Conservation (phyloP, 2,329 filamentous ascomycete genomes). For the Trichoderma gracile region DNA sequence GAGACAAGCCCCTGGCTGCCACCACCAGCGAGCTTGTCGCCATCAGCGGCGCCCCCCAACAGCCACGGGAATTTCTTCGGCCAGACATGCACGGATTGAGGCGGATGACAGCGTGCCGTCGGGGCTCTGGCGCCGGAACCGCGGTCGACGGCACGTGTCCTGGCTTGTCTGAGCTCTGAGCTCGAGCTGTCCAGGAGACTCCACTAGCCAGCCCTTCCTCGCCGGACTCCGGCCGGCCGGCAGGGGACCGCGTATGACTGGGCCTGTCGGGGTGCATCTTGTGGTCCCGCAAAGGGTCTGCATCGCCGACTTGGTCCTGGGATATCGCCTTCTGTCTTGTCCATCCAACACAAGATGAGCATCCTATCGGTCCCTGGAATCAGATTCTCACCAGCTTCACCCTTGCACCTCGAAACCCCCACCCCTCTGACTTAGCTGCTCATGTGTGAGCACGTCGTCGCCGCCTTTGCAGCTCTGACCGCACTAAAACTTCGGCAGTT, state of each 20-base stretch:
- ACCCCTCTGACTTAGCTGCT: not conserved
- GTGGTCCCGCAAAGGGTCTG: conserved; percentile 9
- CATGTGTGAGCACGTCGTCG: conserved; percentile 8
- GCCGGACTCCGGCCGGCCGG: conserved; percentile 17
- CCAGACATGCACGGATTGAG: conserved; percentile 6
- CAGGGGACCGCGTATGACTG: conserved; percentile 3
- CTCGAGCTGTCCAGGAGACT: conserved; percentile 1
- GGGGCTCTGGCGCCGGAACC: conserved; percentile 8
- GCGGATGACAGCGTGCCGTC: not conserved
- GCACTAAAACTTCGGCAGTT: conserved; percentile 24
- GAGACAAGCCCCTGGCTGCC: conserved; percentile 12
- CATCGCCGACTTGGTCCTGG: not conserved
- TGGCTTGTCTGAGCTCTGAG: conserved; percentile 26
- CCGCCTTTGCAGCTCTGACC: conserved; percentile 15
- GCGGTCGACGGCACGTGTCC: conserved; percentile 12
- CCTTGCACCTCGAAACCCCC: conserved; percentile 12
- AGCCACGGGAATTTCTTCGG: conserved; percentile 13
- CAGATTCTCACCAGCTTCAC: not conserved
- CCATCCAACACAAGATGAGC: not conserved
- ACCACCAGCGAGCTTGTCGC: not conserved
- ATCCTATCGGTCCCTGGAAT: not conserved
- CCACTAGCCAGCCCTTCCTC: not conserved
- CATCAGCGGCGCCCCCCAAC: not conserved
- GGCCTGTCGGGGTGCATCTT: not conserved
- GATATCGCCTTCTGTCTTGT: not conserved